phyloP scores from a whole-genome alignment of 2,329 filamentous ascomycete genomes.

The Exophiala alcalophila region DNA sequence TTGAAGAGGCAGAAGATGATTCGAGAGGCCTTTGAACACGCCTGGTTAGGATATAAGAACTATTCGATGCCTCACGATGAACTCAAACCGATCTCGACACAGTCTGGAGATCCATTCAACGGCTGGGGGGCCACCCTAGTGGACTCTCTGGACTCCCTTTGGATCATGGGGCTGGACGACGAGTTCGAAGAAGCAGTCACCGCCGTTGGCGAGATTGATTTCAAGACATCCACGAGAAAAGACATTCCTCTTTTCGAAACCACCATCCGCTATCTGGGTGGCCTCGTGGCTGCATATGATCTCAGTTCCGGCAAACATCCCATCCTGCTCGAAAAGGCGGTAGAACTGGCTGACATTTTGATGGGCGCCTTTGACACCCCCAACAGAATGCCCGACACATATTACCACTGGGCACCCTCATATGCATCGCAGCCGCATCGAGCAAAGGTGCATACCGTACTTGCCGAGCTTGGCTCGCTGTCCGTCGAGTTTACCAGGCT shows the following conservation, averaged over 20 bases:
- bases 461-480: constrained; percentile 73
- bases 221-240: constrained; percentile 64
- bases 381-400: constrained; percentile 84
- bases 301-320: constrained; percentile 67
- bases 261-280: constrained; percentile 85
- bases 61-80: constrained; percentile 87
- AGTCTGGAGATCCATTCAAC: constrained; percentile 76
- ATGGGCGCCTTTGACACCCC: constrained; percentile 87
- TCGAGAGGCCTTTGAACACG: constrained; percentile 69
- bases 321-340: constrained; percentile 71
- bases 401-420: constrained; percentile 72
- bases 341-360: constrained; percentile 74
- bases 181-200: constrained; percentile 77
- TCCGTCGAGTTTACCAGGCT: constrained; percentile 86
- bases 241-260: constrained; percentile 92
- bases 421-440: constrained; percentile 55
- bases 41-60: constrained; percentile 78
- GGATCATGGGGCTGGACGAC: constrained; percentile 76
- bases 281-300: constrained; percentile 81
- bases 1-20: constrained; percentile 63
- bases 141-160: constrained; percentile 77
- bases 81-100: constrained; percentile 67
- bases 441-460: constrained; percentile 55
- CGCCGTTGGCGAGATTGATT: constrained; percentile 72
- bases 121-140: constrained; percentile 88